Base-by-base conservation (phyloP, 1,284 basidiomycete species). In the Malassezia sympodialis region DNA sequence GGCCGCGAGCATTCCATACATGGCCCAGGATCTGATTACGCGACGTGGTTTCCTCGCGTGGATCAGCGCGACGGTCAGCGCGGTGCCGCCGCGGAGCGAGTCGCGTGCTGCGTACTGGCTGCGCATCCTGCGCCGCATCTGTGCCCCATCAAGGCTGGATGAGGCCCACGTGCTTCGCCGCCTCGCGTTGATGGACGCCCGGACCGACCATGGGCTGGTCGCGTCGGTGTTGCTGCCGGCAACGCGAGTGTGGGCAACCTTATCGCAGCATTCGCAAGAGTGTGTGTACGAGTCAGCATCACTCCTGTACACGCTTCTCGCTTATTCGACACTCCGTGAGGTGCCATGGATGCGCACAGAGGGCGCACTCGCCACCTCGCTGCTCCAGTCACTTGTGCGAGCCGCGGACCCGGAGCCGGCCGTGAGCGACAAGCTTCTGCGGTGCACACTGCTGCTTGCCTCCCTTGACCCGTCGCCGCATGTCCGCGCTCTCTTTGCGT, bases 11-110 rank as follows among this genome's bases (percentile, higher is more conserved):
- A 51, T 62, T 17, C 51, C 39, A 3, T 55, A 60, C 47, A 58
- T 68, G 21, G 61, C 60, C 27, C 54, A 56, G 15, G 61, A 65
- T 40, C 54, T 67, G 12, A 51, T 68, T 14, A 56, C 61, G 8
- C 42, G 61, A 5, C 50, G 65, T 23, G 62, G 60, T 3, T 19
- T 65, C 26, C 37, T 68, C 32, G 51, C 61, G 12, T 68, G 67
- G 67, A 55, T 67, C 21, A 59, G 54, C 58, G 60, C 63, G 49
- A 63, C 62, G 19, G 45, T 61, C 5, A 19, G 19, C 8, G 37
- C 15, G 8, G 19, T 8, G 19, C 37, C 37, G 37, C 37, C 37
- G 10, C 51, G 53, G 11, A 49, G 47, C 10, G 65, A 51, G 37
- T 35, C n/a, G 26, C 49, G 54, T n/a, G 42, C 27, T 6, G 10